Conservation (phyloP, 1,139 yeast species). For the Suhomyces bolitotheri region DNA sequence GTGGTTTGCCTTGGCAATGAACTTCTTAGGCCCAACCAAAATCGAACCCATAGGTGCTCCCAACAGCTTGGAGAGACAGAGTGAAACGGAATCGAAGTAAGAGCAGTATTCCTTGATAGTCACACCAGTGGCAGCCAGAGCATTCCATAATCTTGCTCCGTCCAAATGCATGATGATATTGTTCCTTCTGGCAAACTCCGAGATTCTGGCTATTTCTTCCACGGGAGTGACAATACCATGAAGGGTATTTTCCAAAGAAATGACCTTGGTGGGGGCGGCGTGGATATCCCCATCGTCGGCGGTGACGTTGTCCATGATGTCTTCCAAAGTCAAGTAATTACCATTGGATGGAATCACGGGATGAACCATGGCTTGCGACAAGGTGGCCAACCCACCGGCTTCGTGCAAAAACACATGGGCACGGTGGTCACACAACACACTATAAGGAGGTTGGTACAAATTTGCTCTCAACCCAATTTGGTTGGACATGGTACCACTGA, state of each 20-base stretch:
- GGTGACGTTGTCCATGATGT: constrained; percentile 38
- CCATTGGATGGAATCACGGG: constrained; percentile 43
- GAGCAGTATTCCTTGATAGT: constrained; percentile 40
- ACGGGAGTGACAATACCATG: constrained; percentile 48
- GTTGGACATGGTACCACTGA: constrained; percentile 49
- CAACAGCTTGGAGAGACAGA: constrained; percentile 46
- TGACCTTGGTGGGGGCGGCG: constrained; percentile 48
- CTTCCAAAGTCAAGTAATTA: constrained; percentile 39
- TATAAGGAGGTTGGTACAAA: constrained; percentile 47
- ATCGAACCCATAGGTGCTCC: constrained; percentile 52
- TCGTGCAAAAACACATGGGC: constrained; percentile 43
- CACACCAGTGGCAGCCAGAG: constrained; percentile 43
- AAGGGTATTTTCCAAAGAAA: constrained; percentile 47
- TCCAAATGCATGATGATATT: constrained; percentile 43
- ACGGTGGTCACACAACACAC: constrained; percentile 42
- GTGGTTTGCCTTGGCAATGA: constrained; percentile 46
- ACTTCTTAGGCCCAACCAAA: constrained; percentile 34
- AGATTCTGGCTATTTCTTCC: constrained; percentile 41
- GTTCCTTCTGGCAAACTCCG: constrained; percentile 37
- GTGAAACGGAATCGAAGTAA: constrained; percentile 46
- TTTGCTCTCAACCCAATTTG: constrained; percentile 45
- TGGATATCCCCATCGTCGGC: constrained; percentile 52
- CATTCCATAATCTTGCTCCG: constrained; percentile 52
- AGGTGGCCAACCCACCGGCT: constrained; percentile 48
- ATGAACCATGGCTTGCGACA: constrained; percentile 49